phyloP scores from a whole-genome alignment of 2,329 filamentous ascomycete genomes.

The Beauveria sp. region DNA sequence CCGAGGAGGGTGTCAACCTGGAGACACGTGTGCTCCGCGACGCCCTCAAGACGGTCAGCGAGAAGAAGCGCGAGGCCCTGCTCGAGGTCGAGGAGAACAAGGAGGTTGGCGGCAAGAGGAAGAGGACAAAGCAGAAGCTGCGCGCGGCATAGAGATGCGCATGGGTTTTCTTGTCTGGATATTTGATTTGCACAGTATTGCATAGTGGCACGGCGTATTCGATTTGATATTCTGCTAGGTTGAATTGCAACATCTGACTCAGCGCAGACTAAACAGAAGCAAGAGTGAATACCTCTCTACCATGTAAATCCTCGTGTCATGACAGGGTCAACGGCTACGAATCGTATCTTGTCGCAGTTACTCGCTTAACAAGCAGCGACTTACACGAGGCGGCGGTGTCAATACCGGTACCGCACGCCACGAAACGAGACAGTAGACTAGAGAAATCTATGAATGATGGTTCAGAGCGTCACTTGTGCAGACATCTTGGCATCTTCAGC shows the following conservation, averaged over 20 bases:
- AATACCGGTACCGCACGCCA: too few species aligned
- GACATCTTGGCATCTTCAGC: too few species aligned
- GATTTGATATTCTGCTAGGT: background rate
- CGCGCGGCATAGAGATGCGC: constrained; percentile 22
- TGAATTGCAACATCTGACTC: background rate
- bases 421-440: too few species aligned
- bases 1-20: constrained; percentile 88
- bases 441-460: too few species aligned
- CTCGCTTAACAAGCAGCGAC: too few species aligned
- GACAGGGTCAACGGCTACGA: too few species aligned
- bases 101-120: constrained; percentile 82
- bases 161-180: background rate
- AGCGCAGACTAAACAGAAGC: too few species aligned
- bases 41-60: constrained; percentile 80
- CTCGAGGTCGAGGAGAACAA: constrained; percentile 87
- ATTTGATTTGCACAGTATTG: background rate
- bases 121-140: constrained; percentile 52
- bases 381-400: too few species aligned
- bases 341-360: too few species aligned
- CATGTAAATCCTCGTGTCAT: too few species aligned
- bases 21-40: constrained; percentile 82
- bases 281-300: too few species aligned
- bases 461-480: too few species aligned
- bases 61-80: constrained; percentile 89
- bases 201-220: background rate